Base-by-base conservation (phyloP, 495 filamentous ascomycete species). In the Penicillium atrosanguineum region DNA sequence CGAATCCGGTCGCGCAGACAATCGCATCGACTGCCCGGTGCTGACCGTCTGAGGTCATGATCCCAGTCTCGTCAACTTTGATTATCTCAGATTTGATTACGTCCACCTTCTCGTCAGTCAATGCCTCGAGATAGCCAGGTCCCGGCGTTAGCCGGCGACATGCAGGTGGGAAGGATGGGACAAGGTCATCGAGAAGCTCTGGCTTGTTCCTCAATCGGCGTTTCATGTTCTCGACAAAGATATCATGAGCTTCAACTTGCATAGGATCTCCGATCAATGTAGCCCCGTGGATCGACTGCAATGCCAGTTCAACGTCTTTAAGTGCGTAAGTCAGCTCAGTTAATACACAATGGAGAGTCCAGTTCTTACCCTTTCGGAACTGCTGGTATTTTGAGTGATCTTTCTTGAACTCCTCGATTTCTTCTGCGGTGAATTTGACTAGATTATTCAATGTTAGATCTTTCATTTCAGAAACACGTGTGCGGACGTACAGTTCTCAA, bases 1-100 rank as follows among this genome's bases (percentile, higher is more conserved):
- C 68, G 59, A 83, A 83, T 1, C 81, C 78, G 1, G 83, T 85
- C 6, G 82, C 82, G 54, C 80, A 79, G 42, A 77, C 64, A 23
- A 79, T 60, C 40, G 67, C 60, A 41, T 80, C 77, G 7, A 75
- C 60, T 1, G 58, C 62, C 37, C 70, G 61, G 41, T 72, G 66
- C 11, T 65, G 63, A 0, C 83, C 81, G 47, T 82, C 78, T 0
- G 63, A 66, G 0, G 76, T 79, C 18, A 76, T 45, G 26, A 83
- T 74, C 9, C 82, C 78, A 2, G 61, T 67, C 34, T 59, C 60
- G n/a, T 72, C 72, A 20, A 85, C 64, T n/a, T 65, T 63, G 16
- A 65, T 50, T 12, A 82, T 80, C 0, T 65, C 57, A 1, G 59
- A 65, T 19, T 62, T 71, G 38, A 79, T 71, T 4, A 74, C 54